Base-by-base conservation (phyloP, 176 grass and related monocot species). In the Carex myosuroides region DNA sequence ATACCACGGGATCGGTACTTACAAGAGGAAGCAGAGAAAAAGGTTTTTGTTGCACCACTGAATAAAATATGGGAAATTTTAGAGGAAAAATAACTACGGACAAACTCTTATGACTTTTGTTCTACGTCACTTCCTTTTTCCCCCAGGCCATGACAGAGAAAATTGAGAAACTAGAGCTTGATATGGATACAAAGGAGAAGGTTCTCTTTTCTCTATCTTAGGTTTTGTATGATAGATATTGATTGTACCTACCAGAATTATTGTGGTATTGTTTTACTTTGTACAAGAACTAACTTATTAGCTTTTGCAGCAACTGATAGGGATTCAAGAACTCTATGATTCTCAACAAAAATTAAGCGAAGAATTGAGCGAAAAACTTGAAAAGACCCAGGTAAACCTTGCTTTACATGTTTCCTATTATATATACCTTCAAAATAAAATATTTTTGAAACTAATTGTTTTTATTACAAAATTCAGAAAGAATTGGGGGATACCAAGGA, bases 1-100 rank as follows among this genome's bases (percentile, higher is more conserved):
- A 96, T 99, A 71, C 97, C 97, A 75, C 88, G 90, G 83, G 97
- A 99, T 37, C 93, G 97, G 53, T 89, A 94, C 81, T 87, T 99
- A 79, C 86, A 90, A 86, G 97, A 99, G 67, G 97, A 99, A 96
- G 97, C 97, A 64, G 97, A 99, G 86, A 99, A 99, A 87, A 99
- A 99, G 97, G 96, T 99, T 54, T 32, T 24, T 83, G 21, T 85
- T 37, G 54, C 41, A n/a, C 82, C 54, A 33, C 41, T 84, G 50
- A 71, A 59, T 85, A 39, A n/a, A 42, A 83, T 78, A 79, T 87
- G 6, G 73, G 53, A 78, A 16, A 13, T 18, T 30, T 52, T 77
- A 42, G 58, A 81, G 46, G 18, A 64, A 64, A 48, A 46, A 20
- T 33, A 42, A 48, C 21, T 64, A 64, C 10, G 44, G 18, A 81